These are phyloP conservation scores for Alternaria postmessia DNA, from an alignment of 2,329 filamentous ascomycete genomes.

Conservation along the genomic window DNA sequence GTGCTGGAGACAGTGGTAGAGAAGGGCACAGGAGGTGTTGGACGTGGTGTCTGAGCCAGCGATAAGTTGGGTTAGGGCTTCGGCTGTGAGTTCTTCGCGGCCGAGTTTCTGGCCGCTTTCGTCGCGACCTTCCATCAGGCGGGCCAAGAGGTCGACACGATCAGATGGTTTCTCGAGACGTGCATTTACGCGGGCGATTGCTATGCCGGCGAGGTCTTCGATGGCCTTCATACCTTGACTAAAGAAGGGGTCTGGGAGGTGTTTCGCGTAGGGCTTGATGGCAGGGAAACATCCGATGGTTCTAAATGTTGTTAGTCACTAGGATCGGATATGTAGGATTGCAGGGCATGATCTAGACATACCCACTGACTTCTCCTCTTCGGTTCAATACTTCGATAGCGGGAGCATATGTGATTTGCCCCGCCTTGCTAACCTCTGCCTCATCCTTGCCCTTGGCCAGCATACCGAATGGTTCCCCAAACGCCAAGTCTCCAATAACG, in stretches of 20 bases:
- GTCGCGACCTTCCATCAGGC: slow-evolving; percentile 86
- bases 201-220: slow-evolving; percentile 84
- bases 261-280: slow-evolving; percentile 81
- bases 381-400: slow-evolving; percentile 91
- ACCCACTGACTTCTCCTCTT: slow-evolving; percentile 82
- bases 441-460: slow-evolving; percentile 77
- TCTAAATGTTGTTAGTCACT: slow-evolving; percentile 35
- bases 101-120: slow-evolving; percentile 78
- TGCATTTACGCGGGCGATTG: slow-evolving; percentile 79
- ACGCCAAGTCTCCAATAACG: slow-evolving; percentile 69
- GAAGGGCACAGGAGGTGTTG: slow-evolving; percentile 82
- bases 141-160: slow-evolving; percentile 80
- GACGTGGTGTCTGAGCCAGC: slow-evolving; percentile 79
- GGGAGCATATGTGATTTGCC: slow-evolving; percentile 72
- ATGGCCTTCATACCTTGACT: slow-evolving; percentile 75
- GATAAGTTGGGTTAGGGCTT: slow-evolving; percentile 88
- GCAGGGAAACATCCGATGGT: slow-evolving; percentile 77
- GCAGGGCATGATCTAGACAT: slow-evolving; percentile 17
- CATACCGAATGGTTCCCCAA: slow-evolving; percentile 85
- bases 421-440: slow-evolving; percentile 73
- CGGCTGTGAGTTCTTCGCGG: slow-evolving; percentile 82
- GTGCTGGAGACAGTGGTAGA: slow-evolving; percentile 77
- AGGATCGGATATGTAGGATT: background rate
- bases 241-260: slow-evolving; percentile 85
- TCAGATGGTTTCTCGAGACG: slow-evolving; percentile 69